Base-by-base conservation (phyloP, 1,139 yeast genomes). In the Tardiomyces blankii region DNA sequence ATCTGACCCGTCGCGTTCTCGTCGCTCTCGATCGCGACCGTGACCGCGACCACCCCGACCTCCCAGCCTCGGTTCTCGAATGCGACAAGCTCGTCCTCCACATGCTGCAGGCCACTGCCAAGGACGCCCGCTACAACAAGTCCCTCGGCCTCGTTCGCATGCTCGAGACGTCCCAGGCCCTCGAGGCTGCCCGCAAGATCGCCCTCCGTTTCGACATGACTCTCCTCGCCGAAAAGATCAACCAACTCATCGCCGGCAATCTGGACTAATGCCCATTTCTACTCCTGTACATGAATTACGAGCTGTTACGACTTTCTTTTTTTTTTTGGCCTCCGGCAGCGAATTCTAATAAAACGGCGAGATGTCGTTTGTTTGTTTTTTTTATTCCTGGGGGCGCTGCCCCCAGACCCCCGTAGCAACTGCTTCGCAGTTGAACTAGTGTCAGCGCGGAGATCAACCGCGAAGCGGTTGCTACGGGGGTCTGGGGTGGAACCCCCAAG, bases 171-270 rank as follows among this genome's bases (percentile, higher is more conserved):
- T 89, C 82, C 51, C 79, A 82, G 54, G 95, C 95, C 5, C 67
- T 89, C 51, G 75, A 74, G 48, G 96, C 96, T 0, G 96, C 96
- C 1, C 69, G 77, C 21, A 83, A 83, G 64, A 84, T 91, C 48
- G 86, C 95, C 1, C 84, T 84, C 55, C 75, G 95, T 54, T 78
- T 84, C 58, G 88, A 82, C 46, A 72, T 81, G 60, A 65, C 73
- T 38, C 69, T 73, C 8, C 67, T 91, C 55, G 88, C 87, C 1
- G 77, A 75, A 48, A 78, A 77, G 58, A 80, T 89, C 48, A 78
- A 30, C 35, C n/a, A 30, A 5, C 16, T 30, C 11, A 30, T 30
- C 16, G 35, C 16, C 35, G 35, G 9, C 35, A 30, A 14, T 9
- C 25, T 21, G 25, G 25, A 21, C 25, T 21, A 21, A 21, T 21